These are phyloP conservation scores for Cyphellophora europaea DNA, from an alignment of 2,329 filamentous ascomycete genomes.

Conservation along the genomic window DNA sequence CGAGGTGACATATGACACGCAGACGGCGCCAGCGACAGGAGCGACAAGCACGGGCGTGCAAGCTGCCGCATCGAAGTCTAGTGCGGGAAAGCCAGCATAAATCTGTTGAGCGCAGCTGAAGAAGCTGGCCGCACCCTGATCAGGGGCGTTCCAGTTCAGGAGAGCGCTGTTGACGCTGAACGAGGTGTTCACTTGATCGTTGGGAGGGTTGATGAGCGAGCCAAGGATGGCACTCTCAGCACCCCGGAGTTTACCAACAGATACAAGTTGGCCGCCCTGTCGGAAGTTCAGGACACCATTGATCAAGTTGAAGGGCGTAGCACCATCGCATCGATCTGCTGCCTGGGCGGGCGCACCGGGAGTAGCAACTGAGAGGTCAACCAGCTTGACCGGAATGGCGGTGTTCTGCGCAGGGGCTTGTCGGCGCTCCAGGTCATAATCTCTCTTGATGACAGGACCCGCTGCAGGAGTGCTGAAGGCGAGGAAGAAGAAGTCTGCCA, in stretches of 20 bases:
- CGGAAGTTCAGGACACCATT: not conserved
- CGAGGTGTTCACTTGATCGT: not conserved
- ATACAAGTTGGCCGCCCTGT: not conserved
- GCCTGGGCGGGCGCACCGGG: no score
- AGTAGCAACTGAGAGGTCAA: no score
- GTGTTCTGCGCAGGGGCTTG: no score
- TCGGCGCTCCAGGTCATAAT: no score
- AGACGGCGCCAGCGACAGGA: not conserved
- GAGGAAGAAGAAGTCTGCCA: no score
- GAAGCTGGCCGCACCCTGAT: not conserved
- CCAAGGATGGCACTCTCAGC: not conserved
- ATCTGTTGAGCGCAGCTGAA: not conserved
- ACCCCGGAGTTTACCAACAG: not conserved
- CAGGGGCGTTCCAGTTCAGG: not conserved
- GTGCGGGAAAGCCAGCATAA: not conserved
- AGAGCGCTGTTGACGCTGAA: not conserved
- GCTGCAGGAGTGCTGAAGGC: no score
- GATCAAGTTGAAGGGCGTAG: not conserved
- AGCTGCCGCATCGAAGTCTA: not conserved
- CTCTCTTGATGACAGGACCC: no score
- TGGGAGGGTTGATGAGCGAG: not conserved
- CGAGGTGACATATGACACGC: not conserved
- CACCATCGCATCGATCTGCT: not conserved
- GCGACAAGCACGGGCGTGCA: not conserved
- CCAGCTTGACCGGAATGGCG: no score